Conservation (phyloP, 2,329 filamentous ascomycete species). For the Epichloe sylvatica region DNA sequence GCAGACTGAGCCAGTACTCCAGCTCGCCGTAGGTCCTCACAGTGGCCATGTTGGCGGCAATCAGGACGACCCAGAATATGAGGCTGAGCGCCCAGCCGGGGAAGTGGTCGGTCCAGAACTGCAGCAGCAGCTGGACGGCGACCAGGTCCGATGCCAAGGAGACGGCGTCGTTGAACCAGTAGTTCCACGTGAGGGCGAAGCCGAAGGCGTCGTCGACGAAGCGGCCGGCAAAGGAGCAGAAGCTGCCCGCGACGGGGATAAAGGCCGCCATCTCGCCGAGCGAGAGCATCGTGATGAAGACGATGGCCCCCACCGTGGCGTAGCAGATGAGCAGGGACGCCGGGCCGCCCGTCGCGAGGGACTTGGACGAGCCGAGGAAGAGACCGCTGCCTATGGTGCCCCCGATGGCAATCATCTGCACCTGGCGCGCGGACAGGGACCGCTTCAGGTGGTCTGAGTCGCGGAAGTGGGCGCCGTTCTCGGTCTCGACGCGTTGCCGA, state of each 20-base stretch:
- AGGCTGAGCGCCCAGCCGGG: slow-evolving; percentile 50
- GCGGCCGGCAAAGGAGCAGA: slow-evolving; percentile 34
- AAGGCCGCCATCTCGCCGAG: slow-evolving; percentile 48
- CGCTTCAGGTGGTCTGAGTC: slow-evolving; percentile 29
- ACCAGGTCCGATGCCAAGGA: slow-evolving; percentile 44
- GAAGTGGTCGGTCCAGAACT: slow-evolving; percentile 49
- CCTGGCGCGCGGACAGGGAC: slow-evolving; percentile 44
- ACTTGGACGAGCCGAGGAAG: slow-evolving; percentile 48
- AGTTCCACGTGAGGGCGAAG: slow-evolving; percentile 43
- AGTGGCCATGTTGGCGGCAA: slow-evolving; percentile 25
- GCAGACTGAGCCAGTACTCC: slow-evolving; percentile 42
- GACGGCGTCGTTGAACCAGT: slow-evolving; percentile 52
- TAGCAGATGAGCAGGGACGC: slow-evolving; percentile 42
- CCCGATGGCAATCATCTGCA: slow-evolving; percentile 55
- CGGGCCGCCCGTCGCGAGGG: slow-evolving; percentile 44
- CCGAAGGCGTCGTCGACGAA: slow-evolving; percentile 41
- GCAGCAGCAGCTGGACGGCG: slow-evolving; percentile 34
- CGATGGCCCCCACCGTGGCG: slow-evolving; percentile 40
- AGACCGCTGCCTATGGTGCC: slow-evolving; percentile 47
- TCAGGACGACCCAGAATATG: slow-evolving; percentile 44
- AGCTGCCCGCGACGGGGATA: slow-evolving; percentile 34
- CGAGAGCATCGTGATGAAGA: slow-evolving; percentile 44
- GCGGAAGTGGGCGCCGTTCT: background rate
- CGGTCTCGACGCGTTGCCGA: background rate
- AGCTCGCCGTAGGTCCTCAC: slow-evolving; percentile 27